These are phyloP conservation scores for Amauroascus verrucosus DNA, from an alignment of 2,329 filamentous ascomycete species.

Conservation along the genomic window DNA sequence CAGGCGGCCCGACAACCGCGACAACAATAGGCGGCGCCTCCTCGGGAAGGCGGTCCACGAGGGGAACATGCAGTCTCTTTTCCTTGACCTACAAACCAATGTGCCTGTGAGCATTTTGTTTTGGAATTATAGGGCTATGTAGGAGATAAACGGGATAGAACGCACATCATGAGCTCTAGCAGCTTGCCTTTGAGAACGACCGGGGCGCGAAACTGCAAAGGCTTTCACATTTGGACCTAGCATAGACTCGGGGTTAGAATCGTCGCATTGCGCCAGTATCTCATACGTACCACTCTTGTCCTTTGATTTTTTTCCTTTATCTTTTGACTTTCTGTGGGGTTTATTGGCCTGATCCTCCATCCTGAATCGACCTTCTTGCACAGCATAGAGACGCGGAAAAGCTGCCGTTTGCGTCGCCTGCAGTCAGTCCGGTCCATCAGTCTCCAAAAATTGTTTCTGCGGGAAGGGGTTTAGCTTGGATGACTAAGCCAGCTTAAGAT, in stretches of 20 bases:
- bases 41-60: constrained; percentile 90
- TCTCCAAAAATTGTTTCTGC: constrained; percentile 10
- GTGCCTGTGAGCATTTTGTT: constrained; percentile 15
- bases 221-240: constrained; percentile 76
- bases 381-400: neutral
- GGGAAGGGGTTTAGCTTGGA: neutral
- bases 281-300: constrained; percentile 15
- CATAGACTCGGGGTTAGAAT: constrained; percentile 7
- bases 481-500: constrained; percentile 4
- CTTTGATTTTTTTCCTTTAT: constrained; percentile 57
- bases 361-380: constrained; percentile 20
- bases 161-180: constrained; percentile 47
- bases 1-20: constrained; percentile 86
- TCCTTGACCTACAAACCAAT: constrained; percentile 63
- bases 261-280: neutral
- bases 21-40: constrained; percentile 90
- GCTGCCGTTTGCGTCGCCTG: neutral
- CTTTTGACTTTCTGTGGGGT: constrained; percentile 75
- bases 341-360: constrained; percentile 81
- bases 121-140: neutral
- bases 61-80: constrained; percentile 88
- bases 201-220: constrained; percentile 73
- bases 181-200: constrained; percentile 62
- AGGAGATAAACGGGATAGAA: neutral
- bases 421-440: neutral